phyloP scores from a whole-genome alignment of 306 rosid species.

The Citrullus amarus region DNA sequence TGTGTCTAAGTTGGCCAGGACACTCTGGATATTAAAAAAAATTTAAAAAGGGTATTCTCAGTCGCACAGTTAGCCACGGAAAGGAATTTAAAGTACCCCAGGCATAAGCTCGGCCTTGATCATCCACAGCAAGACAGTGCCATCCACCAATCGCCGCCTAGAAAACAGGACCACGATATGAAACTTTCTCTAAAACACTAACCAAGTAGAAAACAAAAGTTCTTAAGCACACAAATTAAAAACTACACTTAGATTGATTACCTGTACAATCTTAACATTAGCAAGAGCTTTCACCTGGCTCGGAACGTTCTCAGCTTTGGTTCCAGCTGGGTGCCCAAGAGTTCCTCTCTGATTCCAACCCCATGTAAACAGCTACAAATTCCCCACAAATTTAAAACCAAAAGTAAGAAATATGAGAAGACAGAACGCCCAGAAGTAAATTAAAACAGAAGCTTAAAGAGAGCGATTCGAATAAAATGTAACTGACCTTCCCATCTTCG shows the following conservation, averaged over 20 bases:
- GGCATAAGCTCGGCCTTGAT: conserved; percentile 91
- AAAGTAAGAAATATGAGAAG: neutral
- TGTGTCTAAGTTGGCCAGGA: too few relatives aligned
- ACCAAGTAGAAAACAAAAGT: neutral
- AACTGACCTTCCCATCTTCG: conserved; percentile 66
- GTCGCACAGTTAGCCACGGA: neutral
- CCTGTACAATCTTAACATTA: conserved; percentile 75
- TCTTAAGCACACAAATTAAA: neutral
- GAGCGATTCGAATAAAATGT: neutral
- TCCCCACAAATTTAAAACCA: neutral
- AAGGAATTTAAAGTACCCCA: conserved; percentile 48
- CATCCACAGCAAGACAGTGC: conserved; percentile 99
- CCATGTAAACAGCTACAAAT: conserved; percentile 80
- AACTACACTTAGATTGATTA: conserved; percentile 9
- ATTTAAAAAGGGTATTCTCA: too few relatives aligned
- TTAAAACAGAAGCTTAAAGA: neutral
- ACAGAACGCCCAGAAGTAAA: neutral
- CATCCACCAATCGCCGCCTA: conserved; percentile 99
- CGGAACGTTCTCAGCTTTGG: conserved; percentile 78
- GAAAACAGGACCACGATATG: conserved; percentile 7
- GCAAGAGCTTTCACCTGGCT: conserved; percentile 87
- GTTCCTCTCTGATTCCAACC: conserved; percentile 99
- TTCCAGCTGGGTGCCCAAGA: conserved; percentile 76
- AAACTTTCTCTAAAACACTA: neutral
- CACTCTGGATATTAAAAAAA: too few relatives aligned